A percentile compares a stretch with the other conserved stretches of the same genome.
phyloP scores from a whole-genome alignment of 208 protist genomes.

The Crithidia mellificae region DNA sequence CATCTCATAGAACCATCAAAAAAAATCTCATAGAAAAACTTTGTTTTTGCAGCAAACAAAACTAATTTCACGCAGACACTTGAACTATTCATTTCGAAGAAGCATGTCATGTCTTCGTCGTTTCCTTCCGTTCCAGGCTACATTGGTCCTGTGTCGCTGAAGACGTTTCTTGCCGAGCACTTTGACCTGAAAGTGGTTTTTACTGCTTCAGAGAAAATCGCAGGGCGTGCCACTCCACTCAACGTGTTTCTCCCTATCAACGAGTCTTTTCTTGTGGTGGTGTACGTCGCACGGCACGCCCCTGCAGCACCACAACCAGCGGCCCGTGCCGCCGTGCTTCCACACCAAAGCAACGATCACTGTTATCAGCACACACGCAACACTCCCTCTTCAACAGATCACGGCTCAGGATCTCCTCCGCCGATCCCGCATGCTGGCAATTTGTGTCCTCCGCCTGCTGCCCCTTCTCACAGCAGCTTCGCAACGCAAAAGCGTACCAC shows the following conservation, averaged over 20 bases:
- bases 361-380: not conserved
- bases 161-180: conserved; percentile 47
- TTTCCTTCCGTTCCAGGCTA: conserved; percentile 57
- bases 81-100: not conserved
- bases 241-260: conserved; percentile 28
- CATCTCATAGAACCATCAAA: too few species aligned
- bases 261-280: conserved; percentile 40
- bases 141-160: conserved; percentile 51
- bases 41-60: not conserved
- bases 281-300: conserved; percentile 50
- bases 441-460: too few species aligned
- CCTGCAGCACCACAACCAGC: conserved; percentile 24
- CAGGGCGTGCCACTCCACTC: not conserved
- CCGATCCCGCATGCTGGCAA: too few species aligned
- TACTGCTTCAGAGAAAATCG: not conserved
- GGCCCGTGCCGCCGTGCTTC: not conserved
- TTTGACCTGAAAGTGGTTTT: conserved; percentile 47
- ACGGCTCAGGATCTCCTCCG: too few species aligned
- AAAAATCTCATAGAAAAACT: not conserved
- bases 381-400: not conserved
- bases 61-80: not conserved
- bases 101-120: conserved; percentile 34
- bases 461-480: too few species aligned
- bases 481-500: too few species aligned
- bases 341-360: not conserved